phyloP scores from a whole-genome alignment of 2,329 filamentous ascomycete genomes.

The Calonectria pseudoreteaudii region DNA sequence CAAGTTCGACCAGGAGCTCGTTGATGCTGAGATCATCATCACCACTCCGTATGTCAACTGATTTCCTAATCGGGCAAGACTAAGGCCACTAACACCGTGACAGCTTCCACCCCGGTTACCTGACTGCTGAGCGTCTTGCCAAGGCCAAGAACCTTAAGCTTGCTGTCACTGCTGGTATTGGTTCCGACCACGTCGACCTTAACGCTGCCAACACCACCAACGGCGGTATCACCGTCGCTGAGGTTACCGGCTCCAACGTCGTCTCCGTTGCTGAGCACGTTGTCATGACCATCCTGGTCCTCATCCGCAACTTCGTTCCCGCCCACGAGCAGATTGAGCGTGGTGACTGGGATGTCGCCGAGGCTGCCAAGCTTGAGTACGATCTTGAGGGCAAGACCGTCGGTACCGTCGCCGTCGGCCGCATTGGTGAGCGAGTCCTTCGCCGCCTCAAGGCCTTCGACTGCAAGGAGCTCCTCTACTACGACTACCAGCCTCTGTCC shows the following conservation, averaged over 20 bases:
- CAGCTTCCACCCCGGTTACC: conserved; percentile 98
- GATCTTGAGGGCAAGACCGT: conserved; percentile 98
- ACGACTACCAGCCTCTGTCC: conserved; percentile 95
- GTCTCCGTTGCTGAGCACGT: conserved; percentile 99
- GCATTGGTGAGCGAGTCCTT: conserved; percentile 97
- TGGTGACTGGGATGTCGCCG: conserved; percentile 96
- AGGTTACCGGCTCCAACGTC: conserved; percentile 98
- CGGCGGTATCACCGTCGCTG: conserved; percentile 94
- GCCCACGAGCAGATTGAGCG: conserved; percentile 92
- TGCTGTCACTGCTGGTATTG: conserved; percentile 96
- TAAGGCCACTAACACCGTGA: not conserved
- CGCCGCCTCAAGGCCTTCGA: conserved; percentile 96
- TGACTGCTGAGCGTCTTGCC: conserved; percentile 93
- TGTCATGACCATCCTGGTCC: conserved; percentile 96
- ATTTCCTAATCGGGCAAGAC: not conserved
- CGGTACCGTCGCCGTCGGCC: conserved; percentile 95
- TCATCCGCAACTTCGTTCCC: conserved; percentile 98
- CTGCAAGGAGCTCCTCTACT: conserved; percentile 99
- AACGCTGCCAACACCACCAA: conserved; percentile 98
- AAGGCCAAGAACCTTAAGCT: conserved; percentile 99
- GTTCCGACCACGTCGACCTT: conserved; percentile 97
- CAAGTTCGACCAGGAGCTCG: conserved; percentile 93
- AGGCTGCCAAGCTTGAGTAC: conserved; percentile 97
- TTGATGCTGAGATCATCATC: conserved; percentile 98
- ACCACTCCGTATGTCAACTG: conserved; percentile 82